Percentiles rank a stretch among this genome's conserved stretches.
Evolutionary conservation across 2,329 filamentous ascomycete genomes (phyloP).

Genomic region (Diaporthe longicolla): DNA sequence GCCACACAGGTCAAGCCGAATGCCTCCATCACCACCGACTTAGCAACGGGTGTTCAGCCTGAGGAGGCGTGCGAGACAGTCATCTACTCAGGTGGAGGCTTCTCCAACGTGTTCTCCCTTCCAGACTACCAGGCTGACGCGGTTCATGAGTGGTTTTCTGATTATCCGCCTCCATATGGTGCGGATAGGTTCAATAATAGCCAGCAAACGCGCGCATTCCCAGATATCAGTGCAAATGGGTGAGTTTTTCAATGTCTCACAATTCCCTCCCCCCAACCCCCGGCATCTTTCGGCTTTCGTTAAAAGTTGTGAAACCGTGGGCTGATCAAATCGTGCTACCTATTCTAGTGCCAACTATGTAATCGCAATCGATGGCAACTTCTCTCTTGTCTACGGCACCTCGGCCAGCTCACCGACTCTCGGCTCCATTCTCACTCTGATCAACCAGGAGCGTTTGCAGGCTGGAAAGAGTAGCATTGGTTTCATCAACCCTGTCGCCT

Average conservation of each 20-base stretch:
- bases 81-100: slow-evolving; percentile 41
- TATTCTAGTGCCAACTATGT: slow-evolving; percentile 38
- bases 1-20: slow-evolving; percentile 41
- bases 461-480: slow-evolving; percentile 42
- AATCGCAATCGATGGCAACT: slow-evolving; percentile 38
- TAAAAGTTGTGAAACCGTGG: not conserved
- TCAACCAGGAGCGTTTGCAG: slow-evolving; percentile 39
- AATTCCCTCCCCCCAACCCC: not conserved
- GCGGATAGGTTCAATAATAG: slow-evolving; percentile 40
- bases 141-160: slow-evolving; percentile 36
- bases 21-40: slow-evolving; percentile 33
- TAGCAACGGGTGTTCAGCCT: slow-evolving; percentile 40
- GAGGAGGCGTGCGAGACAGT: slow-evolving; percentile 40
- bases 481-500: slow-evolving; percentile 40
- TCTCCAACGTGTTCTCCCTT: slow-evolving; percentile 40
- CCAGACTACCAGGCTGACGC: slow-evolving; percentile 41
- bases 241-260: not conserved
- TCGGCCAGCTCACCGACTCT: slow-evolving; percentile 39
- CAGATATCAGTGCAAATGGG: slow-evolving; percentile 41
- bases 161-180: slow-evolving; percentile 39
- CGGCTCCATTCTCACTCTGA: slow-evolving; percentile 39
- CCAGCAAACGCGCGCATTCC: slow-evolving; percentile 38
- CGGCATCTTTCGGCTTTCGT: too few relatives aligned
- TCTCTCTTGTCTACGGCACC: slow-evolving; percentile 39
- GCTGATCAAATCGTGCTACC: slow-evolving; percentile 7